Evolutionary conservation across 345 rosid species (phyloP), one percentile per base, ranked within the genome.

Genomic region (Iberis pinnata): DNA sequence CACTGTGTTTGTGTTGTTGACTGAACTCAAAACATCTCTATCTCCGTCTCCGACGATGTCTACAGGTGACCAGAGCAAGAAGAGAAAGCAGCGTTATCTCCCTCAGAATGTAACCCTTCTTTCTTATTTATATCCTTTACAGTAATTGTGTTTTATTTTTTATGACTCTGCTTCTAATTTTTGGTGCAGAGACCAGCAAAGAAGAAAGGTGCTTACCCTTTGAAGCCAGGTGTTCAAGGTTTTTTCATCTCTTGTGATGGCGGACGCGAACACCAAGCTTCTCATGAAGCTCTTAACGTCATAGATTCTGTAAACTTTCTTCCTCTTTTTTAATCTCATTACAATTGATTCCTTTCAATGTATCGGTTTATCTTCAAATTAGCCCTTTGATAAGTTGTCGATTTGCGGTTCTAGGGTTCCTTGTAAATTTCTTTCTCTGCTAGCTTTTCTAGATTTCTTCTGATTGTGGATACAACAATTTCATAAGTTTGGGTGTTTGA

Each of bases 181-280:
- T 43, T 37, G 58, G 2, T 64, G 64, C 77, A 88, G 95, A 87
- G 64, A 60, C 75, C 95, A 18, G 96, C 75, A 61, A 87, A 74
- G 78, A 87, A 82, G 84, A 86, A 79, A 73, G 96, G 92, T 0
- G 54, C 88, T 7, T 90, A 86, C 64, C 98, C 96, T 17, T 55
- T 87, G 25, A 82, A 67, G 55, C 88, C 96, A 2, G 98, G 98
- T 7, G 81, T 90, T 1, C 80, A 79, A 67, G 98, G 96, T 29
- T 90, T 87, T 75, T 81, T 89, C 67, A 80, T 89, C 57, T 80
- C 94, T 16, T 89, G 97, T 43, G 97, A 86, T 70, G 95, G 97
- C 24, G 94, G 97, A 26, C 75, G 94, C 48, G 95, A 89, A 52
- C 77, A 69, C 46, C 96, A 90, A 74, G 98, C 95, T 59, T 65